Evolutionary conservation across 305 asterid genomes (phyloP).

Genomic region (Striga hermonthica): DNA sequence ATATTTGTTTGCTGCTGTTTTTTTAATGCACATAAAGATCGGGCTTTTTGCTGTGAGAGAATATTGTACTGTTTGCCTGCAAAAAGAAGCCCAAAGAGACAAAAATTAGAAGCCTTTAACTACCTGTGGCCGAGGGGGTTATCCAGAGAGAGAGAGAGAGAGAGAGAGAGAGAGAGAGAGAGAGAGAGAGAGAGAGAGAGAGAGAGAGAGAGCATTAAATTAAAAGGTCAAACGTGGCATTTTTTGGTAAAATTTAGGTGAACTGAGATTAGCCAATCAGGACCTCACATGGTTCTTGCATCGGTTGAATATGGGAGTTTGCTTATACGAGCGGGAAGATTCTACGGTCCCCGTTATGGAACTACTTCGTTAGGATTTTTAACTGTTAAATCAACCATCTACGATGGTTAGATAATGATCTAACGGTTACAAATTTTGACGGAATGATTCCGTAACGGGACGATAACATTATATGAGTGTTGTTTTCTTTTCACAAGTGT

Average conservation of each 20-base stretch:
- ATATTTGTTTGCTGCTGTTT: too few species aligned
- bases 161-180: conserved; percentile 44
- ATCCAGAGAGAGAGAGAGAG: conserved; percentile 38
- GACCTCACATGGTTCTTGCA: conserved; percentile 57
- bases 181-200: conserved; percentile 35
- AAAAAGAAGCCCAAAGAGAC: conserved; percentile 40
- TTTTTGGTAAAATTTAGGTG: neutral
- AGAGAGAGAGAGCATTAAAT: conserved; percentile 40
- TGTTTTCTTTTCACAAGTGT: conserved; percentile 27
- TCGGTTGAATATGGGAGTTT: conserved; percentile 38
- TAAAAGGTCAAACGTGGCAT: conserved; percentile 27
- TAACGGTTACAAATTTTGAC: too few species aligned
- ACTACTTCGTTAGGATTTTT: too few species aligned
- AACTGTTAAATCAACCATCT: too few species aligned
- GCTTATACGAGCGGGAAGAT: conserved; percentile 37
- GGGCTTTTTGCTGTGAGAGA: conserved; percentile 29
- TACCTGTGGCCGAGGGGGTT: conserved; percentile 37
- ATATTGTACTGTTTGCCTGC: conserved; percentile 49
- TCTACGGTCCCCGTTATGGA: too few species aligned
- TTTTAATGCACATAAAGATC: conserved; percentile 7
- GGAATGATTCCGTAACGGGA: too few species aligned
- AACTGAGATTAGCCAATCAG: neutral
- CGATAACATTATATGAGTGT: too few species aligned
- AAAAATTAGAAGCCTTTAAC: conserved; percentile 31
- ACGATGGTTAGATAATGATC: too few species aligned